Conservation (phyloP, 352 stramenopile genomes). For the Thraustochytrium striatum region DNA sequence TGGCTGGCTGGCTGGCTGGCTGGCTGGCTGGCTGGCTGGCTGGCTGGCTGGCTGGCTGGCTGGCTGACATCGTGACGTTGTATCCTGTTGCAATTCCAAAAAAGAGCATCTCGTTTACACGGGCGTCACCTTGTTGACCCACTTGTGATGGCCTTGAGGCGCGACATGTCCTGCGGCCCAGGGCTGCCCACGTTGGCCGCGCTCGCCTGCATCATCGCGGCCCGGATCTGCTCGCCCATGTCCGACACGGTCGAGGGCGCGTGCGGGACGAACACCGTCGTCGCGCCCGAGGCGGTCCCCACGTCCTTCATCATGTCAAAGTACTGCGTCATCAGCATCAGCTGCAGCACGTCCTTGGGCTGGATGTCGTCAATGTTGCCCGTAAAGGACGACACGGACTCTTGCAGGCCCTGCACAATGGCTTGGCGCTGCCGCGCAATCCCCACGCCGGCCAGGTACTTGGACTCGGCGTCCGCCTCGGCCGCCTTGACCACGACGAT, state of each 20-base stretch:
- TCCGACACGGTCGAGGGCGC: slow-evolving; percentile 51
- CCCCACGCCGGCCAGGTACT: slow-evolving; percentile 76
- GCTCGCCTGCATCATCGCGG: slow-evolving; percentile 37
- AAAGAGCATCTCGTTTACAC: too few species aligned
- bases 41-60: too few species aligned
- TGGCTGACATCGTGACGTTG: too few species aligned
- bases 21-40: too few species aligned
- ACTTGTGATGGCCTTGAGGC: too few species aligned
- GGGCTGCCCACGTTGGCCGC: too few species aligned
- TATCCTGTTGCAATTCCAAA: too few species aligned
- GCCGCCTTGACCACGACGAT: slow-evolving; percentile 73
- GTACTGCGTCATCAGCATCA: slow-evolving; percentile 75
- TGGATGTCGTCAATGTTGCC: slow-evolving; percentile 63
- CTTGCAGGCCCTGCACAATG: slow-evolving; percentile 75
- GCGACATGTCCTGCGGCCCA: too few species aligned
- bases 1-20: too few species aligned
- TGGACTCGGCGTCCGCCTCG: slow-evolving; percentile 76
- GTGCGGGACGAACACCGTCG: slow-evolving; percentile 52
- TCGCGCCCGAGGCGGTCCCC: slow-evolving; percentile 46
- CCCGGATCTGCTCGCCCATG: slow-evolving; percentile 51
- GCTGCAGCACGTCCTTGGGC: slow-evolving; percentile 76
- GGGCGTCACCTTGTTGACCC: too few species aligned
- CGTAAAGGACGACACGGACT: slow-evolving; percentile 68
- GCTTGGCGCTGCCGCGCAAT: slow-evolving; percentile 68
- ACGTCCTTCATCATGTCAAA: slow-evolving; percentile 72